A percentile compares a stretch with the other conserved stretches of the same genome.
Conservation (phyloP, 148 eudicot species). For the Amaranthus cruentus region DNA sequence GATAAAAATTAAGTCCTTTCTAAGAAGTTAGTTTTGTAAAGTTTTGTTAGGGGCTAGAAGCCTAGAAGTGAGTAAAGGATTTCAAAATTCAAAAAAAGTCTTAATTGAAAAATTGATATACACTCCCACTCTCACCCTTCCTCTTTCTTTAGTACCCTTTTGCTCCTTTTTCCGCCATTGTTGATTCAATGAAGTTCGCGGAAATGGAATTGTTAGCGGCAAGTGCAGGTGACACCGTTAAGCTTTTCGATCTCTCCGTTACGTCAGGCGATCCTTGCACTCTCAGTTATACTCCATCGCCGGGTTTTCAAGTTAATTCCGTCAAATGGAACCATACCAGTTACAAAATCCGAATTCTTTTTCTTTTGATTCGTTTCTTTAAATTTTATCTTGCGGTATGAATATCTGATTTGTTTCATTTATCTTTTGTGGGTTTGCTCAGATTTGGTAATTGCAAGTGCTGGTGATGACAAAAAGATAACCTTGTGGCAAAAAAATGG, state of each 20-base stretch:
- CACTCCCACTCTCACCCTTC: no score
- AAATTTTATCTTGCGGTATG: neutral
- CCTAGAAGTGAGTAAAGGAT: no score
- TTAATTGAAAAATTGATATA: no score
- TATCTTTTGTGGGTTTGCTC: conserved; percentile 1
- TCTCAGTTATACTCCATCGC: conserved; percentile 65
- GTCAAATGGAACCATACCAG: conserved; percentile 98
- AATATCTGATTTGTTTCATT: neutral
- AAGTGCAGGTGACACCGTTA: conserved; percentile 83
- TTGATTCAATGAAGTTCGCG: neutral
- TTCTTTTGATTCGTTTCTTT: neutral
- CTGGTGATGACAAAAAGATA: conserved; percentile 82
- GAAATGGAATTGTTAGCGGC: conserved; percentile 62
- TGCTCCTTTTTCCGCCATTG: no score
- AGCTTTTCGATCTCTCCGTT: conserved; percentile 72
- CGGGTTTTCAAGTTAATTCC: conserved; percentile 58
- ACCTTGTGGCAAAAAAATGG: conserved; percentile 81
- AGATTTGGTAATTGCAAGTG: conserved; percentile 99
- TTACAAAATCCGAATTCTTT: conserved; percentile 14
- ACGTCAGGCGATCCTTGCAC: conserved; percentile 81
- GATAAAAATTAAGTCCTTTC: no score
- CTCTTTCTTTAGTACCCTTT: no score
- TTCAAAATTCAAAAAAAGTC: no score
- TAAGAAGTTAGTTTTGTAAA: no score
- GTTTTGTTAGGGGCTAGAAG: no score